A percentile compares a stretch with the other conserved stretches of the same genome.
Evolutionary conservation across 2,329 filamentous ascomycete genomes (phyloP).

Genomic region (Coniosporium uncinatum): DNA sequence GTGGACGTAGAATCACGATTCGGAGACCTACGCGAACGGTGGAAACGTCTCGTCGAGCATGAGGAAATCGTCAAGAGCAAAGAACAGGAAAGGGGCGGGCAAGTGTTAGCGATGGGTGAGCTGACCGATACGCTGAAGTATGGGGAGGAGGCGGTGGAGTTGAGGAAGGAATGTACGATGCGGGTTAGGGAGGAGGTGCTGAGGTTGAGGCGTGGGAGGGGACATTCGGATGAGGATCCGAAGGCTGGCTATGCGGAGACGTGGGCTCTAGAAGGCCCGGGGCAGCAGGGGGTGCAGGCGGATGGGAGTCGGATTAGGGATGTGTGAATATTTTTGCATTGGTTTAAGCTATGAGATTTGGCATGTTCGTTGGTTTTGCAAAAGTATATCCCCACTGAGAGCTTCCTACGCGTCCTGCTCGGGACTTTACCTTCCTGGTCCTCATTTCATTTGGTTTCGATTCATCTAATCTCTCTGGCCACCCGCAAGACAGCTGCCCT

Average conservation of each 20-base stretch:
- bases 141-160: constrained; percentile 66
- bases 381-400: too few species aligned
- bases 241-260: constrained; percentile 75
- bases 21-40: constrained; percentile 68
- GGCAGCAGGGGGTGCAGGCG: constrained; percentile 49
- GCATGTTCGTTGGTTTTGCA: too few species aligned
- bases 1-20: constrained; percentile 71
- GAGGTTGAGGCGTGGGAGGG: constrained; percentile 66
- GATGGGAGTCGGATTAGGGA: constrained; percentile 58
- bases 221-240: constrained; percentile 76
- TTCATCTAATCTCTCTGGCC: too few species aligned
- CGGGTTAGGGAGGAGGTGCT: constrained; percentile 76
- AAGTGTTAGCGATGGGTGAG: constrained; percentile 50
- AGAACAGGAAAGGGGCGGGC: constrained; percentile 10
- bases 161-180: constrained; percentile 76
- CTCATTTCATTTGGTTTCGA: too few species aligned
- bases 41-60: constrained; percentile 59
- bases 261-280: constrained; percentile 57
- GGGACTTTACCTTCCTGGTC: too few species aligned
- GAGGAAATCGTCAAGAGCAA: constrained; percentile 33
- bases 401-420: too few species aligned
- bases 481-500: too few species aligned
- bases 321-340: too few species aligned
- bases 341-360: too few species aligned
- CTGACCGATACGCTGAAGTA: constrained; percentile 61